These are phyloP conservation scores for Arxiozyma heterogenica DNA, from an alignment of 1,139 yeast species.

Conservation along the genomic window DNA sequence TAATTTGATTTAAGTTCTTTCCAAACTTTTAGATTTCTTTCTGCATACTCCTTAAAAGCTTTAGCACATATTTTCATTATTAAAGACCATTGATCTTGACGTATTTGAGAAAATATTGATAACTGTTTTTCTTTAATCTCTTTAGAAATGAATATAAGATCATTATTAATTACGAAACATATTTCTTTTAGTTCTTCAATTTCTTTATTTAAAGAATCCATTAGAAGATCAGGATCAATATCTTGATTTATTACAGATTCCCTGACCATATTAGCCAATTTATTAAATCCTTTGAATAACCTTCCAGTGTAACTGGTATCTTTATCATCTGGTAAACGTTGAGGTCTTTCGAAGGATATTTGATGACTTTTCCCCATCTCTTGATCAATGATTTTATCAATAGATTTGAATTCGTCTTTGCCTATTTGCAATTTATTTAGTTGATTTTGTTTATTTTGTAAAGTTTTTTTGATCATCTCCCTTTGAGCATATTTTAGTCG, in stretches of 20 bases:
- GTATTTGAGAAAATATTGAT: slow-evolving; percentile 20
- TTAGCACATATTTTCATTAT: slow-evolving; percentile 23
- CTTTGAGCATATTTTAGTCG: slow-evolving; percentile 61
- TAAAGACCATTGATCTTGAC: slow-evolving; percentile 24
- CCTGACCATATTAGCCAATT: slow-evolving; percentile 31
- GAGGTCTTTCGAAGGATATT: slow-evolving; percentile 24
- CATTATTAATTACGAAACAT: slow-evolving; percentile 26
- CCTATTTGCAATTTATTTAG: slow-evolving; percentile 29
- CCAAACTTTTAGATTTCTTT: slow-evolving; percentile 32
- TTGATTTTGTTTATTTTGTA: slow-evolving; percentile 25
- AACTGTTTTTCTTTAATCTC: slow-evolving; percentile 26
- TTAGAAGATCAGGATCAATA: slow-evolving; percentile 19
- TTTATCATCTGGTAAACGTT: slow-evolving; percentile 6
- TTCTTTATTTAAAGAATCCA: slow-evolving; percentile 25
- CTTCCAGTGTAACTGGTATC: slow-evolving; percentile 21
- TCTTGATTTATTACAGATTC: slow-evolving; percentile 31
- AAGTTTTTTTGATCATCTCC: slow-evolving; percentile 35
- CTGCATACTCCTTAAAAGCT: slow-evolving; percentile 28
- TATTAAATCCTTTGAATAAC: slow-evolving; percentile 20
- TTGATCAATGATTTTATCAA: slow-evolving; percentile 28
- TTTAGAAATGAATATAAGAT: slow-evolving; percentile 27
- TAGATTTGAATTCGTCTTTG: slow-evolving; percentile 26
- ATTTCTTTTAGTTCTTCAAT: slow-evolving; percentile 28
- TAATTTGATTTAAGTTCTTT: slow-evolving; percentile 26
- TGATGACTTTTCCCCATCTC: slow-evolving; percentile 26